Evolutionary conservation across 306 rosid species (phyloP).

Genomic region (Styphnolobium japonicum): DNA sequence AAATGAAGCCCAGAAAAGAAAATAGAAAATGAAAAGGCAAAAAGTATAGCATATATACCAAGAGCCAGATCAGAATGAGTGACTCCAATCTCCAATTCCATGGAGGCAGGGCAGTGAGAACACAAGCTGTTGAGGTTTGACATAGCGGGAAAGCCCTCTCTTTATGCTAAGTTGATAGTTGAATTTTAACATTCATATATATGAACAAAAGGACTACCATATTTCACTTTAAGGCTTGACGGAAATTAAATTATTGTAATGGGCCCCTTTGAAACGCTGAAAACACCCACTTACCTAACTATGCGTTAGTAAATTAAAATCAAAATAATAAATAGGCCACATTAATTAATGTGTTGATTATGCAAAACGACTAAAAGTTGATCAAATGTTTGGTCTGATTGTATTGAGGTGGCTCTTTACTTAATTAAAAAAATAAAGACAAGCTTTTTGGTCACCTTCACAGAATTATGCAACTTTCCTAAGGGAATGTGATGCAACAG

Average conservation of each 20-base stretch:
- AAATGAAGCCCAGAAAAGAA: neutral
- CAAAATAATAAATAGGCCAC: neutral
- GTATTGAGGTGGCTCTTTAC: neutral
- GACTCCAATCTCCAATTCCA: constrained; percentile 23
- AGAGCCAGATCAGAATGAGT: neutral
- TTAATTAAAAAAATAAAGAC: neutral
- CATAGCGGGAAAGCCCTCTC: neutral
- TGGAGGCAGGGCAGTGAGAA: constrained; percentile 15
- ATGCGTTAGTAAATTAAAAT: neutral
- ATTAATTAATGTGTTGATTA: neutral
- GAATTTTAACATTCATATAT: neutral
- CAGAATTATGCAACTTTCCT: neutral
- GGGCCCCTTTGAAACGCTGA: neutral
- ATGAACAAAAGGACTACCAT: neutral
- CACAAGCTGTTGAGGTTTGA: neutral
- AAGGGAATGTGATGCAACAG: too few species aligned
- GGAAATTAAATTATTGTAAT: neutral
- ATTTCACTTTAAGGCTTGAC: neutral
- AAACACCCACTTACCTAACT: neutral
- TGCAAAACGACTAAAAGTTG: neutral
- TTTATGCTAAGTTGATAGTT: neutral
- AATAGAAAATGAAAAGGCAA: neutral
- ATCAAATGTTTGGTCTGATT: neutral
- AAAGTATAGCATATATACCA: neutral
- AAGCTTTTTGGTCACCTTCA: neutral